A percentile compares a stretch with the other conserved stretches of the same genome.
These are phyloP conservation scores for Glonium stellatum DNA, from an alignment of 495 filamentous ascomycete species.

Conservation along the genomic window DNA sequence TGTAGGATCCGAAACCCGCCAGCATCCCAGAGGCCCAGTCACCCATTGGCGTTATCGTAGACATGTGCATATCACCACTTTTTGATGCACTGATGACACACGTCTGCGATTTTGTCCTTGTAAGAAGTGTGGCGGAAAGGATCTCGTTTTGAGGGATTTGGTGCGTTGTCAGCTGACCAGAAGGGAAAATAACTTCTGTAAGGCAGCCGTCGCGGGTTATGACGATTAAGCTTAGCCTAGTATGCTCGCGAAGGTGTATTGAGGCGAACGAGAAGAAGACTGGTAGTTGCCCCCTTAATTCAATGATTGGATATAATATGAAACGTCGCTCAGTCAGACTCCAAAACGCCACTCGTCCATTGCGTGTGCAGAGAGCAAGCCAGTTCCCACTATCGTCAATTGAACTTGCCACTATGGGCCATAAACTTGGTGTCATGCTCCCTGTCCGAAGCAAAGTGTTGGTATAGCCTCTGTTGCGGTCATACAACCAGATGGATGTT, in stretches of 20 bases:
- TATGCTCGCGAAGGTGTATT: constrained; percentile 14
- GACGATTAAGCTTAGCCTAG: constrained; percentile 40
- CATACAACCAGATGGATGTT: constrained; percentile 49
- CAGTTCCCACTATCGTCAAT: constrained; percentile 54
- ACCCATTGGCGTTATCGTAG: constrained; percentile 37
- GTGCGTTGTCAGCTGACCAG: constrained; percentile 22
- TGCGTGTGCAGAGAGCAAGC: constrained; percentile 55
- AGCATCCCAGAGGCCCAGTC: constrained; percentile 31
- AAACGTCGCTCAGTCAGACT: constrained; percentile 47
- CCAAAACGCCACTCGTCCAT: constrained; percentile 52
- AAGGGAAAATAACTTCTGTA: constrained; percentile 41
- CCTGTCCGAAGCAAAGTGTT: constrained; percentile 36
- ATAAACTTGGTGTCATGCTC: constrained; percentile 38
- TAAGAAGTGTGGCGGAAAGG: constrained; percentile 10
- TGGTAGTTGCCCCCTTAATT: constrained; percentile 47
- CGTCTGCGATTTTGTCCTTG: constrained; percentile 9
- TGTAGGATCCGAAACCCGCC: constrained; percentile 27
- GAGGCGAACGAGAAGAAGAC: constrained; percentile 52
- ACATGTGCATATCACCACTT: constrained; percentile 38
- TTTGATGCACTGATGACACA: constrained; percentile 17
- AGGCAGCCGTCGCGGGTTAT: constrained; percentile 53
- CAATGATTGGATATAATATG: constrained; percentile 41
- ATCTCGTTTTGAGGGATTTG: constrained; percentile 21
- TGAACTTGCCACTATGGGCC: constrained; percentile 53
- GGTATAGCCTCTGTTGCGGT: constrained; percentile 31